Base-by-base conservation (phyloP, 805 yeast genomes). In the Aciculoconidium aculeatum region DNA sequence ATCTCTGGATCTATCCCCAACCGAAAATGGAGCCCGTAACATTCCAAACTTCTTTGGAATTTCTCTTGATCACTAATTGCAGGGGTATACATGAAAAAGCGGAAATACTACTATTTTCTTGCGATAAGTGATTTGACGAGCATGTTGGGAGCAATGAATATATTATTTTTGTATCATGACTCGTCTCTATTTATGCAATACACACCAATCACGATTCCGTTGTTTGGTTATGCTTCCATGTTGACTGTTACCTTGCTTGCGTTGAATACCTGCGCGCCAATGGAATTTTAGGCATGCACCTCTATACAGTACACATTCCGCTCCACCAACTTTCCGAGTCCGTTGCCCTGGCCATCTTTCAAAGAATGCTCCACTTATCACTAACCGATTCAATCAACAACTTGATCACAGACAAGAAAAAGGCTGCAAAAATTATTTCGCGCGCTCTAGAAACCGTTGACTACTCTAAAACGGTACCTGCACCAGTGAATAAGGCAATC, bases 281-380 rank as follows among this genome's bases (percentile, higher is more conserved):
- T 63, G 13, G 67, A 71, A 29, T 71, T 67, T 45, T 95, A 85
- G 53, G 95, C 96, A 1, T 70, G 86, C 12, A 80, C 96, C 0
- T 83, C 95, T 0, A 82, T 88, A 34, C 94, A 85, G 47, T 87
- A 88, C 52, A 87, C 88, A 0, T 85, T 82, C 61, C 68, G 94
- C 46, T 79, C 90, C 7, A 78, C 87, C 1, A 94, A 94, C 0
- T 80, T 88, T n/a, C 80, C 92, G 0, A 55, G n/a, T 63, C 90
- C 1, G 42, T 77, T 8, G 77, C 83, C 0, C 69, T 81, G 12
- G 77, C 86, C 3, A 61, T 80, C 15, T 81, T 80, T 58, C 81
- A 75, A 45, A 61, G 62, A 27, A 47, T 61, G 6, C 59, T 80
- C 31, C 38, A 43, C 13, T 20, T 27, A 4, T 31, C 35, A n/a